Conservation (phyloP, 805 yeast genomes). For the Blastobotrys robertii region DNA sequence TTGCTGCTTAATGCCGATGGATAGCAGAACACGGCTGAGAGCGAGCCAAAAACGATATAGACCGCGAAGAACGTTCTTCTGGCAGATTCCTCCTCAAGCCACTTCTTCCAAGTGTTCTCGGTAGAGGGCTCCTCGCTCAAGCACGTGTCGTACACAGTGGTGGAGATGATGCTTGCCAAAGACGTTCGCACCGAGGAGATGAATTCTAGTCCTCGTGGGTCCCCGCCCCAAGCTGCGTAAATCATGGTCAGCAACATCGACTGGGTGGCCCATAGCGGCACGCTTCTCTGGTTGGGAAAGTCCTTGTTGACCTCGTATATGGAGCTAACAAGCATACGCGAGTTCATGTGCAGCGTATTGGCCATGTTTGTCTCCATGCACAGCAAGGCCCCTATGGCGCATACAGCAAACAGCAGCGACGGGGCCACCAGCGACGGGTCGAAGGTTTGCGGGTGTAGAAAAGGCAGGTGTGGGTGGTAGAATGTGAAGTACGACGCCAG, state of each 20-base stretch:
- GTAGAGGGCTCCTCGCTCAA: not conserved
- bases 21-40: slow-evolving; percentile 23
- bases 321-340: slow-evolving; percentile 21
- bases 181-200: slow-evolving; percentile 20
- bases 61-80: slow-evolving; percentile 25
- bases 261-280: slow-evolving; percentile 25
- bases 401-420: slow-evolving; percentile 24
- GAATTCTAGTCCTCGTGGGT: slow-evolving; percentile 23
- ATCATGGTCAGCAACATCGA: slow-evolving; percentile 20
- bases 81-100: slow-evolving; percentile 24
- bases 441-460: slow-evolving; percentile 26
- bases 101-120: slow-evolving; percentile 15
- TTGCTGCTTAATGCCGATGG: slow-evolving; percentile 18
- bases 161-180: slow-evolving; percentile 12
- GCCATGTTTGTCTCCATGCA: slow-evolving; percentile 22
- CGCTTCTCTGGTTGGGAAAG: slow-evolving; percentile 16
- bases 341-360: slow-evolving; percentile 19
- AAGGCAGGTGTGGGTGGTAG: slow-evolving; percentile 28
- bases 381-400: slow-evolving; percentile 27
- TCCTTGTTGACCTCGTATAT: slow-evolving; percentile 20
- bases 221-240: slow-evolving; percentile 25
- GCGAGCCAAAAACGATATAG: slow-evolving; percentile 21
- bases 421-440: slow-evolving; percentile 23
- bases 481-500: slow-evolving; percentile 24
- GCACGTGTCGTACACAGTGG: slow-evolving; percentile 7